Evolutionary conservation across 345 rosid genomes (phyloP).

Genomic region (Erysimum cheiranthoides): DNA sequence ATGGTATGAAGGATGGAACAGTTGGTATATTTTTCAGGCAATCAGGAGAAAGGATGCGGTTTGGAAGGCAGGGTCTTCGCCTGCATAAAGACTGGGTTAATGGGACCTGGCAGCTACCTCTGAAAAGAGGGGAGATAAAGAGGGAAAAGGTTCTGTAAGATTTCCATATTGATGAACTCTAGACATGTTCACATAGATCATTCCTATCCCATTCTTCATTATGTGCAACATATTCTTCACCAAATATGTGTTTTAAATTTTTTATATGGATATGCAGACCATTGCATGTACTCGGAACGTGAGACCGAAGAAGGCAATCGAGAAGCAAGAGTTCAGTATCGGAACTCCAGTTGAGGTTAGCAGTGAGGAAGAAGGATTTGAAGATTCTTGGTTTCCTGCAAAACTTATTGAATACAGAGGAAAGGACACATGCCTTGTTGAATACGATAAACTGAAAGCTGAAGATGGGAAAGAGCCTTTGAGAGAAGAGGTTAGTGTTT

Average conservation of each 20-base stretch:
- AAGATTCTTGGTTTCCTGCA: slow-evolving; percentile 87
- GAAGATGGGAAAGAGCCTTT: slow-evolving; percentile 72
- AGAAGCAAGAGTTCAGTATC: slow-evolving; percentile 30
- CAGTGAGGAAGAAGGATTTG: slow-evolving; percentile 81
- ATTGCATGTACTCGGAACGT: slow-evolving; percentile 36
- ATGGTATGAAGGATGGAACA: slow-evolving; percentile 41
- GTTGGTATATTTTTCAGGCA: slow-evolving; percentile 53
- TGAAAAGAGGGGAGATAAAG: slow-evolving; percentile 32
- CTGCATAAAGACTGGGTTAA: slow-evolving; percentile 67
- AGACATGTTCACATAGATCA: slow-evolving; percentile 1
- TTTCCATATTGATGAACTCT: slow-evolving; percentile 21
- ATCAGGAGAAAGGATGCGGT: slow-evolving; percentile 53
- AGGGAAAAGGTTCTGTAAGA: slow-evolving; percentile 32
- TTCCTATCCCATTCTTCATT: neutral
- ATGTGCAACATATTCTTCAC: neutral
- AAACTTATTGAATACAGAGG: slow-evolving; percentile 57
- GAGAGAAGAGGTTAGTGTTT: slow-evolving; percentile 59
- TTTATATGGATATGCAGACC: slow-evolving; percentile 47
- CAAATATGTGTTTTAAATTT: neutral
- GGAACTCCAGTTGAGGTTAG: slow-evolving; percentile 69
- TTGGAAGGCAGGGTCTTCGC: slow-evolving; percentile 57
- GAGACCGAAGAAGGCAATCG: slow-evolving; percentile 27
- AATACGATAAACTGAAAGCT: slow-evolving; percentile 65
- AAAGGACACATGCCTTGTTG: slow-evolving; percentile 57
- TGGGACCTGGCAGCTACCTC: slow-evolving; percentile 56